Evolutionary conservation across 306 rosid species (phyloP), one percentile per base, ranked within the genome.

Genomic region (Cicer pinnatifidum): DNA sequence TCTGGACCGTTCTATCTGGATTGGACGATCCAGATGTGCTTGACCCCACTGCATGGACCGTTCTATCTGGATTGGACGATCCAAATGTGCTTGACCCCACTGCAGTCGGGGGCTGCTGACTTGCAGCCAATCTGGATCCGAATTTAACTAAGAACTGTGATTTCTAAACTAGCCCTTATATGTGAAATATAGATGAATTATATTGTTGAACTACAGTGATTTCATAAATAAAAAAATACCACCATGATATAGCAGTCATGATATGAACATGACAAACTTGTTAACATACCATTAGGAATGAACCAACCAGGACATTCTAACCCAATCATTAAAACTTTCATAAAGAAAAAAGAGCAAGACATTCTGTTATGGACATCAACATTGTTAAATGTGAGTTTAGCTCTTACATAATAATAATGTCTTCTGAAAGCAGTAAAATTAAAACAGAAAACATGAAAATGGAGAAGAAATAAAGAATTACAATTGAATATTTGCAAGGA

Each of bases 391-490:
- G 68, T 56, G 68, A 69, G 66, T 67, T 69, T 63, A 20, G 50
- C 63, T 56, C 65, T 77, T 50, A 38, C 59, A 72, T 62, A 28
- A 28, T 28, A 59, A 35, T 12, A 67, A 67, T 53, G 35, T 68
- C 33, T 39, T 28, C 35, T n/a, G n/a, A 74, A 57, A 75, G 63
- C 53, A 67, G 63, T 64, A 63, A 79, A 67, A 67, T 13, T 35
- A 19, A 73, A 67, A 62, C 62, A 54, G 77, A 67, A 60, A 52
- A 69, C 45, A 23, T 65, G 12, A 47, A 53, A 75, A 60, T 47
- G 69, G 68, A 62, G 85, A 66, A 81, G 86, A 62, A 72, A 84
- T 75, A 82, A 86, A 82, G 80, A 86, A 84, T 84, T 82, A 82
- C 78, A 75, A 82, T 73, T 77, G 84, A 83, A 82, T 77, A 65